phyloP scores from a whole-genome alignment of 1,139 yeast species.

The Pichia sp. region DNA sequence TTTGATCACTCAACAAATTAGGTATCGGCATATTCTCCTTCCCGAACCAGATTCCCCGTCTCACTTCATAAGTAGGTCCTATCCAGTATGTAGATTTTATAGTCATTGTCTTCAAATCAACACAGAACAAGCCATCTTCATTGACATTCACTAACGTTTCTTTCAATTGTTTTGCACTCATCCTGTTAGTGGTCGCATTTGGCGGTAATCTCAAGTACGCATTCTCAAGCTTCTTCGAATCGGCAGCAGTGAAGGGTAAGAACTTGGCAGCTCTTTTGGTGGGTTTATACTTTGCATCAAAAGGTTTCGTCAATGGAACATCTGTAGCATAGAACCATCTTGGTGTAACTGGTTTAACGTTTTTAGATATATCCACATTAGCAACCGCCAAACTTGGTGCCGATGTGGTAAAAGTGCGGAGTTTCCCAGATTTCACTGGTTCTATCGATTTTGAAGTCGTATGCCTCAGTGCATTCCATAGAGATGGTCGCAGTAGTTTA shows the following conservation, averaged over 20 bases:
- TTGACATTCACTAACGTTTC: conserved; percentile 47
- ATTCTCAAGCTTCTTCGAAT: conserved; percentile 54
- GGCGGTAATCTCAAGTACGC: conserved; percentile 30
- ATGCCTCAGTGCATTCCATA: too few species aligned
- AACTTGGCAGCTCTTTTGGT: conserved; percentile 51
- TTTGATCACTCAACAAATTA: conserved; percentile 41
- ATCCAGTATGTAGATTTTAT: conserved; percentile 79
- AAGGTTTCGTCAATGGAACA: conserved; percentile 62
- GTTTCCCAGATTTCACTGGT: too few species aligned
- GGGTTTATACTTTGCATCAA: conserved; percentile 44
- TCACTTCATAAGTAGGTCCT: conserved; percentile 77
- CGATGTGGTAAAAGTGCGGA: too few species aligned
- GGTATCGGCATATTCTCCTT: conserved; percentile 52
- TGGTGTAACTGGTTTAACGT: neutral
- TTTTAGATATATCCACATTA: too few species aligned
- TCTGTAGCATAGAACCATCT: conserved; percentile 84
- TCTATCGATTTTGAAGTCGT: too few species aligned
- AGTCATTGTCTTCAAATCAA: conserved; percentile 47
- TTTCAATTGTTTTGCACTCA: conserved; percentile 18
- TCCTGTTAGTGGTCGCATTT: conserved; percentile 5
- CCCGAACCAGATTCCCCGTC: conserved; percentile 83
- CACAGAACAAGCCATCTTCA: conserved; percentile 76
- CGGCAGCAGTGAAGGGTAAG: conserved; percentile 59
- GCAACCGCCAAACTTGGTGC: too few species aligned
- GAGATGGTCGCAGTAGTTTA: too few species aligned